phyloP scores from a whole-genome alignment of 805 yeast species.

The Lipomyces spencermartinsiae region DNA sequence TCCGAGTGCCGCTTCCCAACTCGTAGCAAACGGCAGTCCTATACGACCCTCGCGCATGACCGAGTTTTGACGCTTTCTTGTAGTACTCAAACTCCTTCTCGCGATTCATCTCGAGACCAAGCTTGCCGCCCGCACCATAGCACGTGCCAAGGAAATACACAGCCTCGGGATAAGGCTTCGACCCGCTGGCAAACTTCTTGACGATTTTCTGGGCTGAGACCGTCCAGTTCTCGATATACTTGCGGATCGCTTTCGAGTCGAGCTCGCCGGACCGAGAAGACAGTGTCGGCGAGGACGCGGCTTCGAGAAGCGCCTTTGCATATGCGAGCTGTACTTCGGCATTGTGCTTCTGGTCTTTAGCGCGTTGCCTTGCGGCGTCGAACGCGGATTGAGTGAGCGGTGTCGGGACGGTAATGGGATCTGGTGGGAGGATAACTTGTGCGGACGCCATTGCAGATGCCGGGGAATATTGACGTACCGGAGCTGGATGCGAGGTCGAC shows the following conservation, averaged over 20 bases:
- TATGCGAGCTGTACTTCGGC: constrained; percentile 65
- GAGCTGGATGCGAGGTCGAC: constrained; percentile 19
- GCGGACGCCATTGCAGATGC: constrained; percentile 34
- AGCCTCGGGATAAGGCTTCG: constrained; percentile 53
- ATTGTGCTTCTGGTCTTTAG: constrained; percentile 44
- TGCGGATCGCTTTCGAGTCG: constrained; percentile 54
- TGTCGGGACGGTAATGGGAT: background rate
- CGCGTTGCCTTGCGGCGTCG: constrained; percentile 17
- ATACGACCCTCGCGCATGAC: constrained; percentile 67
- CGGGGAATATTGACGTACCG: constrained; percentile 34
- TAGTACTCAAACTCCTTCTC: constrained; percentile 67
- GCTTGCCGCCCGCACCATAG: constrained; percentile 57
- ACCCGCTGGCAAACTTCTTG: constrained; percentile 57
- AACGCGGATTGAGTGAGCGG: constrained; percentile 21
- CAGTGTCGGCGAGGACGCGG: constrained; percentile 50
- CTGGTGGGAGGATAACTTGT: constrained; percentile 31
- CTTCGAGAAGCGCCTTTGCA: constrained; percentile 64
- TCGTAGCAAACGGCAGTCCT: constrained; percentile 75
- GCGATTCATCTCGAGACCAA: constrained; percentile 61
- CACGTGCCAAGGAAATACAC: constrained; percentile 65
- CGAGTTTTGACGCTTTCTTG: constrained; percentile 61
- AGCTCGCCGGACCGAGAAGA: constrained; percentile 49
- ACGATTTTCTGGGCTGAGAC: constrained; percentile 64
- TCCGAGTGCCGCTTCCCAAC: constrained; percentile 61
- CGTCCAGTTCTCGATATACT: constrained; percentile 62